Evolutionary conservation across 108 stramenopile genomes (phyloP).

Genomic region (Cyclotella baltica): DNA sequence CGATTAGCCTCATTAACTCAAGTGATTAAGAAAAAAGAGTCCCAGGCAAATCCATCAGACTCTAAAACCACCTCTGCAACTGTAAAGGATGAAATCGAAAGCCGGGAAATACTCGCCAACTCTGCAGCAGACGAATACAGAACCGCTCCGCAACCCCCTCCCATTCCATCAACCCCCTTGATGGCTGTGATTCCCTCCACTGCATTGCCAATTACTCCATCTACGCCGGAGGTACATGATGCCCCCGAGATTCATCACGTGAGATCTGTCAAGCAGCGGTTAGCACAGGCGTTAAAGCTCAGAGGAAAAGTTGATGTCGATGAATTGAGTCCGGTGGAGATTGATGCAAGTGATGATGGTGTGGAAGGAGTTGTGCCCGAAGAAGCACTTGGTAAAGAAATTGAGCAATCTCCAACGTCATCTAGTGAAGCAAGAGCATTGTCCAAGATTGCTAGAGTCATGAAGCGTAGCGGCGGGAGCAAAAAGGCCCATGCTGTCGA

Average conservation of each 20-base stretch:
- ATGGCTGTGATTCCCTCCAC: background rate
- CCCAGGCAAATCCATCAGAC: background rate
- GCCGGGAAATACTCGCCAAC: background rate
- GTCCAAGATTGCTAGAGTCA: background rate
- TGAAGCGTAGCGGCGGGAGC: background rate
- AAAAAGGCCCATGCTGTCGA: too few species aligned
- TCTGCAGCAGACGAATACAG: background rate
- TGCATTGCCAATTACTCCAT: background rate
- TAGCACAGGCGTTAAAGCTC: background rate
- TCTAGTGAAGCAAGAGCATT: too few species aligned
- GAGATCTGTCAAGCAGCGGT: background rate
- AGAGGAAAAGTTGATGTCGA: background rate
- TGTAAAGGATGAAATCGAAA: background rate
- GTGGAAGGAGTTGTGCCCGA: background rate
- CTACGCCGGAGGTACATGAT: background rate
- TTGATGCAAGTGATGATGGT: background rate
- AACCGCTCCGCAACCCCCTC: background rate
- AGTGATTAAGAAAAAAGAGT: background rate
- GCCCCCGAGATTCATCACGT: background rate
- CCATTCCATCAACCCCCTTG: conserved; percentile 3
- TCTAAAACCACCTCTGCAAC: too few species aligned
- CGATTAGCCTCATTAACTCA: background rate
- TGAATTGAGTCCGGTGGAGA: background rate
- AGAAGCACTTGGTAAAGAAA: background rate
- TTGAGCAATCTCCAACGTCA: too few species aligned